Conservation (phyloP, 352 stramenopile genomes). For the Globisporangium iwayamae region DNA sequence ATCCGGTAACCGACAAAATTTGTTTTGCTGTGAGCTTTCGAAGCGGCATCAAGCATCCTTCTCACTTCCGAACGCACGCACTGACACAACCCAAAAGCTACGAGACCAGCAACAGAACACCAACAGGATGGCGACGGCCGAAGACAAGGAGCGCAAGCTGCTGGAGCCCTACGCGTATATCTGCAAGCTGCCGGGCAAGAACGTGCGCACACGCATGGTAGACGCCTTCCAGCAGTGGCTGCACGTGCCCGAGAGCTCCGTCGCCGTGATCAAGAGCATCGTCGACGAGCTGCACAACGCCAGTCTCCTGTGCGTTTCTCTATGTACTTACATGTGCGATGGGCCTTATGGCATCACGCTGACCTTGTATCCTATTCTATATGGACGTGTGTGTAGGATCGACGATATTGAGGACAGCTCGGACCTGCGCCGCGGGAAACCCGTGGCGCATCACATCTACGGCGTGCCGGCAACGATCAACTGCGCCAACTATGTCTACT, state of each 20-base stretch:
- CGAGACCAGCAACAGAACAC: conserved; percentile 14
- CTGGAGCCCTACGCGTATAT: conserved; percentile 90
- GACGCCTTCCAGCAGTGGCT: conserved; percentile 89
- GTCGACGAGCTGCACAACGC: conserved; percentile 96
- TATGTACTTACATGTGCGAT: background rate
- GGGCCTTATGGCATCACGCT: background rate
- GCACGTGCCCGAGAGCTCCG: conserved; percentile 45
- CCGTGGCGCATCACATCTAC: conserved; percentile 96
- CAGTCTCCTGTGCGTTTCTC: conserved; percentile 78
- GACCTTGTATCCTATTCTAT: background rate
- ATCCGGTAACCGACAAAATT: too few species aligned
- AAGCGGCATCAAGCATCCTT: conserved; percentile 1
- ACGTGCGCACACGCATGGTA: conserved; percentile 85
- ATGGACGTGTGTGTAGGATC: conserved; percentile 45
- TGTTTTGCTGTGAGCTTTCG: background rate
- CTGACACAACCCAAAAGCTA: conserved; percentile 12
- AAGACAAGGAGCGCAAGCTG: conserved; percentile 45
- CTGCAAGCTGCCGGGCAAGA: conserved; percentile 83
- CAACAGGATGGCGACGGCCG: conserved; percentile 10
- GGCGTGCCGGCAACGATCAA: conserved; percentile 96
- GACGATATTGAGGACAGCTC: conserved; percentile 99
- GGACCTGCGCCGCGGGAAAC: conserved; percentile 91
- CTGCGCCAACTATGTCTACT: conserved; percentile 98
- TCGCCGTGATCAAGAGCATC: conserved; percentile 90
- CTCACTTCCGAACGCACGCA: background rate